Percentiles rank a stretch among this genome's conserved stretches.
These are phyloP conservation scores for Poterioochromonas sp. DNA, from an alignment of 352 stramenopile genomes.

Conservation along the genomic window DNA sequence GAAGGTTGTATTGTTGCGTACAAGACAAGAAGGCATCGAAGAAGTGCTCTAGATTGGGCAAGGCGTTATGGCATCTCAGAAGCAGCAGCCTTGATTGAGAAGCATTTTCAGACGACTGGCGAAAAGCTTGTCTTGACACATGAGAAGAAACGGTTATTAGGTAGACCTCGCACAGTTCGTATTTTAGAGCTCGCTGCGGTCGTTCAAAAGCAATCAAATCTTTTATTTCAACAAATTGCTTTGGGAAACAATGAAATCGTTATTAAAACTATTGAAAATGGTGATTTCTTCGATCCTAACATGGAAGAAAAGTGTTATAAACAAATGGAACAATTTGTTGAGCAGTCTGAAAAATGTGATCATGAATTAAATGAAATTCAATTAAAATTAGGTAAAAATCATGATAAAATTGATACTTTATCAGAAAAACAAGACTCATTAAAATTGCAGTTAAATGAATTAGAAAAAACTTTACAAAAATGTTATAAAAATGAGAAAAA, in stretches of 20 bases:
- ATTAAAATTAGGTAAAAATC: not conserved
- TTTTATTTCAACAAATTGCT: slow-evolving; percentile 4
- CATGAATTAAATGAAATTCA: not conserved
- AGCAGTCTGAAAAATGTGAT: not conserved
- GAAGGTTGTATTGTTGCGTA: not conserved
- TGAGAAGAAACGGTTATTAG: not conserved
- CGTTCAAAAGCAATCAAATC: slow-evolving; percentile 1
- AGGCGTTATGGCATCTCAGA: not conserved
- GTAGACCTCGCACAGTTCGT: not conserved
- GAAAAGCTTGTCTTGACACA: not conserved
- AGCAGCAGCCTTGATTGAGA: not conserved
- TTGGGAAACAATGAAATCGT: not conserved
- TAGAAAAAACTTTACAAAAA: not conserved
- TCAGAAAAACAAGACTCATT: not conserved
- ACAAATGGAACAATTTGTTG: not conserved
- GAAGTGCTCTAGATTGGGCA: slow-evolving; percentile 19
- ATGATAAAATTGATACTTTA: not conserved
- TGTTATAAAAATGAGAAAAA: not conserved
- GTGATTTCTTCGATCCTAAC: slow-evolving; percentile 8
- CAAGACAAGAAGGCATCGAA: not conserved
- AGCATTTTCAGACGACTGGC: not conserved
- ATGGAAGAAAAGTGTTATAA: not conserved
- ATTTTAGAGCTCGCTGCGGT: not conserved
- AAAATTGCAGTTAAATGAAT: not conserved
- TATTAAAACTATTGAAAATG: not conserved